A percentile compares a stretch with the other conserved stretches of the same genome.
Evolutionary conservation across 2,329 filamentous ascomycete species (phyloP).

Genomic region (Ophiostoma sp.): DNA sequence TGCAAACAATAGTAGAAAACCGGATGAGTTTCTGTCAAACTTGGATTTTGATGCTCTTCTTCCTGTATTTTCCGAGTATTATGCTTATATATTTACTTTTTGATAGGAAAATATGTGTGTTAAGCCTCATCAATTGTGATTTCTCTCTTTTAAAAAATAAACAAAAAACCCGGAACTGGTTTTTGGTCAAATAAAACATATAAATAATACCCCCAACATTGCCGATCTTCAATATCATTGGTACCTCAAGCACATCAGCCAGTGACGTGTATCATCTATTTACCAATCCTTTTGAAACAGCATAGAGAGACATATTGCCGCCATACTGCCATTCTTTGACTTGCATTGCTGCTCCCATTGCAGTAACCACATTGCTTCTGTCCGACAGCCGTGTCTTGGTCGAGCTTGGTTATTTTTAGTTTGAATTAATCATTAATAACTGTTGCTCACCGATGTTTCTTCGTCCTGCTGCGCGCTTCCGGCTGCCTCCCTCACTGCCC

Average conservation of each 20-base stretch:
- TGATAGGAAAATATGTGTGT: no score
- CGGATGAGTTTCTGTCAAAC: background rate
- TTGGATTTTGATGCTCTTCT: background rate
- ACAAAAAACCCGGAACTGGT: no score
- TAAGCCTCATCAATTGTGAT: no score
- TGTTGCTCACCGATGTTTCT: background rate
- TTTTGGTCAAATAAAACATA: no score
- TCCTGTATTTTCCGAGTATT: background rate
- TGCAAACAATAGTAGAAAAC: background rate
- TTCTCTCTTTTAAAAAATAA: no score
- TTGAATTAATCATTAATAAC: no score
- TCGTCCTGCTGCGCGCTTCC: background rate
- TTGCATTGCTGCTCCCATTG: background rate
- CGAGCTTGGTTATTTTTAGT: background rate
- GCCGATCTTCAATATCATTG: constrained; percentile 3
- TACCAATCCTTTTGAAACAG: constrained; percentile 5
- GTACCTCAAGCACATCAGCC: background rate
- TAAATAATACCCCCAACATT: no score
- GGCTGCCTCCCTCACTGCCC: background rate
- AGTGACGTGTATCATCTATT: constrained; percentile 15
- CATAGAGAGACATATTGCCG: background rate
- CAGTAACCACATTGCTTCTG: background rate
- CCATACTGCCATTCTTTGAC: background rate
- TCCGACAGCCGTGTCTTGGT: background rate
- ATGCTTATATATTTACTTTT: no score